Conservation (phyloP, 768 basidiomycete genomes). For the Symmetrospora coprosmae region DNA sequence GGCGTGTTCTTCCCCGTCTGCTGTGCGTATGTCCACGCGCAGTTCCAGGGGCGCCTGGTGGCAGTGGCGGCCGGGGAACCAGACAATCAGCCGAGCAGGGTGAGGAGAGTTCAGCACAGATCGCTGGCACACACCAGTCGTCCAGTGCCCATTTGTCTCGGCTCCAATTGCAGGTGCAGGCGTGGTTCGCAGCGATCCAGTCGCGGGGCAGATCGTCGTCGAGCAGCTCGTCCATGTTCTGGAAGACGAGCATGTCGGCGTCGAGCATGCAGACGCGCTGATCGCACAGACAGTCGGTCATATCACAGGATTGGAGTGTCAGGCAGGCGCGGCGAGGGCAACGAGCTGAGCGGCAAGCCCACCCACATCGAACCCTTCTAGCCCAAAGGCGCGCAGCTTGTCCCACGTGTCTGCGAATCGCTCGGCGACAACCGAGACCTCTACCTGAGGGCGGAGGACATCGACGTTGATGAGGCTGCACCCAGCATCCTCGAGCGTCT, state of each 20-base stretch:
- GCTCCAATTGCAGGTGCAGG: conserved; percentile 80
- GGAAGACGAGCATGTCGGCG: conserved; percentile 69
- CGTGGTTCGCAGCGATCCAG: conserved; percentile 76
- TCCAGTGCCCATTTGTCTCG: conserved; percentile 20
- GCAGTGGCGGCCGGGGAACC: too few relatives aligned
- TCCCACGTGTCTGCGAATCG: conserved; percentile 56
- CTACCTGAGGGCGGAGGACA: conserved; percentile 43
- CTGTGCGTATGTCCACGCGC: conserved; percentile 51
- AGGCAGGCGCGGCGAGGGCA: too few relatives aligned
- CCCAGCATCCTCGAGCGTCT: conserved; percentile 44
- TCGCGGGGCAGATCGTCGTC: conserved; percentile 46
- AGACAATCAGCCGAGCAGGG: not conserved
- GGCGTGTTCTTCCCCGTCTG: conserved; percentile 41
- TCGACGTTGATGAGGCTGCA: conserved; percentile 52
- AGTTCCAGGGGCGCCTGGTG: conserved; percentile 77
- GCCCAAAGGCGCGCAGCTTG: conserved; percentile 42
- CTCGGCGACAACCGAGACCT: conserved; percentile 29
- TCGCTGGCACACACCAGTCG: conserved; percentile 49
- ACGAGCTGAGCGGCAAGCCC: not conserved
- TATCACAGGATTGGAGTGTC: too few relatives aligned
- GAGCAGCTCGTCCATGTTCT: conserved; percentile 61
- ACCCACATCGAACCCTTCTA: conserved; percentile 37
- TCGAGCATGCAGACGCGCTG: conserved; percentile 58
- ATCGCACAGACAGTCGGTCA: not conserved
- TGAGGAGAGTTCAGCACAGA: not conserved